Base-by-base conservation (phyloP, 2,329 filamentous ascomycete species). In the Scedosporium minutisporum region DNA sequence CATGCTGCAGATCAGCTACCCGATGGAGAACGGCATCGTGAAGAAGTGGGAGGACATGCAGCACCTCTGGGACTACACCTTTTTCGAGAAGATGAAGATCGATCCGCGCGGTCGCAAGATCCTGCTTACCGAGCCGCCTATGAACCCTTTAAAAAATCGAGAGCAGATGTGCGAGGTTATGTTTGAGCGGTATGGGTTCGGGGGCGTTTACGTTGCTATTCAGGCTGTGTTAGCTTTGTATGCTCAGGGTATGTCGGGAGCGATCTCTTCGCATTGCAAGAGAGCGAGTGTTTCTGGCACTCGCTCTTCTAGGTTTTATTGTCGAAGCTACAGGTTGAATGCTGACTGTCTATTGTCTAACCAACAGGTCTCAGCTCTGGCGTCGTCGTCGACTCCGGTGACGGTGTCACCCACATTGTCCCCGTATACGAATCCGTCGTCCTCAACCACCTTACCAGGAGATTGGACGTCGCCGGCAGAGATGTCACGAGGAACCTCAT, bases 21-120 rank as follows among this genome's bases (percentile, higher is more conserved):
- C 95, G 69, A 99, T 99, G 95, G 95, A 99, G 77, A 99, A 99
- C 75, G 95, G 95, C 71, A 97, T 99, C 71, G 92, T 99, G 68
- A 97, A 97, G 85, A 93, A 92, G 73, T 99, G 95, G 95, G 95
- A 99, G 70, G 95, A 99, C 76, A 99, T 99, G 95, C 91, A 96
- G 80, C 93, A 97, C 74, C 87, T 99, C 63, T 99, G 95, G 95
- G 93, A 99, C 79, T 97, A 96, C 76, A 99, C 95, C 25, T 99
- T 99, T 76, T 88, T 85, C 77, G 93, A 99, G 76, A 97, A 97
- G 85, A 90, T 99, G 85, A 87, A 92, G 76, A 82, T 99, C 69
- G 90, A 97, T 74, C 86, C 95, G 2, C 86, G 85, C 23, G 93
- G 91, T 68, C 91, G 93, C 77, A 99, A 99, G 84, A 97, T 99